Base-by-base conservation (phyloP, 345 rosid species). In the Brassica nigra region DNA sequence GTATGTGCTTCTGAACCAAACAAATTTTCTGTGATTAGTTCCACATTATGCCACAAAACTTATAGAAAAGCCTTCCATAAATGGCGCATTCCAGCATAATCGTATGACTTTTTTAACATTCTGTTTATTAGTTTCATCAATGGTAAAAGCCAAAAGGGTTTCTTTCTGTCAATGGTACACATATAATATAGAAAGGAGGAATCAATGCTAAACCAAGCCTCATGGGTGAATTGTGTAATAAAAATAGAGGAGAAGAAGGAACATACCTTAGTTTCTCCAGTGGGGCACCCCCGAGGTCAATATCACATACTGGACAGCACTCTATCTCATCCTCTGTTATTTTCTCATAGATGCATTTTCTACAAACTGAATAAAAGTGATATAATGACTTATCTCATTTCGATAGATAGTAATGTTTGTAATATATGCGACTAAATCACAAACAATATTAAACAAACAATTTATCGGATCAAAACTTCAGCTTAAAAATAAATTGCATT, bases 231-330 rank as follows among this genome's bases (percentile, higher is more conserved):
- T 16, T 5, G 71, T 54, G 61, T 28, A 31, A 65, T 9, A 39
- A 42, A 8, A 39, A 58, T 11, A 65, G 70, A 71, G 10, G 68
- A 64, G 80, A 65, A 79, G 42, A 79, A 39, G 66, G 66, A 59
- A 59, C 71, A 37, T n/a, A 89, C 99, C 97, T 91, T 81, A 95
- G 76, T 84, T 95, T 95, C 83, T 95, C 97, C 84, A 90, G 31
- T 7, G 99, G 97, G 59, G 85, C 85, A 83, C 92, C 87, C 15
- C 99, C 97, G 58, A 95, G 86, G 83, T 89, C 86, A 28, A 87
- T 92, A 76, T 86, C 83, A 81, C 99, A 95, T 67, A 88, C 85
- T 7, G 99, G 99, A 75, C 99, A 95, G 72, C 75, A 42, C 73
- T 92, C 97, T 68, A 88, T 65, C 73, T 87, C 99, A 61, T 92